Base-by-base conservation (phyloP, 2,329 filamentous ascomycete genomes). In the Penicillium verrucosum region DNA sequence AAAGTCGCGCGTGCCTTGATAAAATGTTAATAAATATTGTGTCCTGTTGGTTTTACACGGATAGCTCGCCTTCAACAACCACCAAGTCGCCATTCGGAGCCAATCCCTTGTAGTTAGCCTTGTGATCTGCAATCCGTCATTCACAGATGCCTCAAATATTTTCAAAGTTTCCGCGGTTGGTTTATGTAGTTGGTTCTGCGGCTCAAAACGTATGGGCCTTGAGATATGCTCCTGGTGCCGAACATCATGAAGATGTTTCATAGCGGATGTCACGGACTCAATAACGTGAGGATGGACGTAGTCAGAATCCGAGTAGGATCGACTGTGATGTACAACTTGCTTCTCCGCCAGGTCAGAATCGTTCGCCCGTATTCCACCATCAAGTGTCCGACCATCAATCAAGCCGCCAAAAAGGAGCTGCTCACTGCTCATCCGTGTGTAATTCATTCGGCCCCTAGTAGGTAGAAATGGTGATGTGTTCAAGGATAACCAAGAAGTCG, bases 61-160 rank as follows among this genome's bases (percentile, higher is more conserved):
- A 25, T 6, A 40, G 3, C 25, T 27, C 29, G 48, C 51, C 29
- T 54, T 54, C 23, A 72, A 51, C 32, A 72, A 50, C 70, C 70
- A 72, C 69, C 69, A 72, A 16, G 67, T 68, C 3, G 69, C 68
- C 38, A 71, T 56, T 11, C 63, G 61, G 23, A 72, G 59, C 70
- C 69, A 72, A 41, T 70, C 68, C 38, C 61, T 62, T 12, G 66
- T 63, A 30, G 56, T 65, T 1, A 71, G 54, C 21, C 64, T 60
- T 44, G 61, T 57, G 3, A 65, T 54, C 8, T 62, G 61, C n/a
- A 67, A 50, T 47, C 67, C 66, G 23, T 64, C 58, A 8, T 64
- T 53, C 0, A 60, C 57, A 5, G 66, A 61, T 2, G 47, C 41
- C 18, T 65, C 53, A 23, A 72, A 69, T 5, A 52, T 56, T 14